Evolutionary conservation across 768 basidiomycete genomes (phyloP).

Genomic region (Podaxis sp.): DNA sequence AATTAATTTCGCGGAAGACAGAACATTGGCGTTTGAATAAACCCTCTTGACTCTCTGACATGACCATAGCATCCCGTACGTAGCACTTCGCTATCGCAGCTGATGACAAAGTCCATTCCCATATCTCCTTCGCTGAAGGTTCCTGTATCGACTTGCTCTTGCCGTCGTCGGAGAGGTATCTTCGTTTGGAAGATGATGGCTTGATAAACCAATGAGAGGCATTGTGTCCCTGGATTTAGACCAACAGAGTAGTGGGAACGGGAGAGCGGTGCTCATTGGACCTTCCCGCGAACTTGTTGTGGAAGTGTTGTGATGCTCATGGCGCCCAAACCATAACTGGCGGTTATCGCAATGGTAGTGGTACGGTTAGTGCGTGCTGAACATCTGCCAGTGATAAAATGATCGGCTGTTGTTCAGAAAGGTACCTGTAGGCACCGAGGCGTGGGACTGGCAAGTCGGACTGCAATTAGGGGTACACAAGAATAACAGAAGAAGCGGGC

Average conservation of each 20-base stretch:
- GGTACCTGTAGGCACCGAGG: not conserved
- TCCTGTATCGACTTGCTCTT: not conserved
- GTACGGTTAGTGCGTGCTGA: not conserved
- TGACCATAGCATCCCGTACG: constrained; percentile 50
- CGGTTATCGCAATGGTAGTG: not conserved
- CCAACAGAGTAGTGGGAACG: not conserved
- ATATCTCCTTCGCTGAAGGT: constrained; percentile 28
- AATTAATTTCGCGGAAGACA: constrained; percentile 8
- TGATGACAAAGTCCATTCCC: constrained; percentile 56
- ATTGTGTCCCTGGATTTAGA: not conserved
- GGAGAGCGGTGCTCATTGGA: not conserved
- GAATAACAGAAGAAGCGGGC: too few species aligned
- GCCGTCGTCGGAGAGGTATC: constrained; percentile 2
- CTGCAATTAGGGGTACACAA: not conserved
- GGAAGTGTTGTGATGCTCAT: not conserved
- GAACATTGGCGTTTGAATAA: constrained; percentile 1
- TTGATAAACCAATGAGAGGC: not conserved
- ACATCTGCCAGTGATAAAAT: too few species aligned
- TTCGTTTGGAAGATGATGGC: constrained; percentile 14
- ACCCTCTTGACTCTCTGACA: constrained; percentile 29
- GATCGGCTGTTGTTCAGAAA: too few species aligned
- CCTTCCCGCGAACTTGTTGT: not conserved
- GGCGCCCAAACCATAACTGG: not conserved
- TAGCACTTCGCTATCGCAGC: constrained; percentile 57
- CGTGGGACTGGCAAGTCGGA: not conserved